Evolutionary conservation across 768 basidiomycete genomes (phyloP).

Genomic region (Trametes villosa): DNA sequence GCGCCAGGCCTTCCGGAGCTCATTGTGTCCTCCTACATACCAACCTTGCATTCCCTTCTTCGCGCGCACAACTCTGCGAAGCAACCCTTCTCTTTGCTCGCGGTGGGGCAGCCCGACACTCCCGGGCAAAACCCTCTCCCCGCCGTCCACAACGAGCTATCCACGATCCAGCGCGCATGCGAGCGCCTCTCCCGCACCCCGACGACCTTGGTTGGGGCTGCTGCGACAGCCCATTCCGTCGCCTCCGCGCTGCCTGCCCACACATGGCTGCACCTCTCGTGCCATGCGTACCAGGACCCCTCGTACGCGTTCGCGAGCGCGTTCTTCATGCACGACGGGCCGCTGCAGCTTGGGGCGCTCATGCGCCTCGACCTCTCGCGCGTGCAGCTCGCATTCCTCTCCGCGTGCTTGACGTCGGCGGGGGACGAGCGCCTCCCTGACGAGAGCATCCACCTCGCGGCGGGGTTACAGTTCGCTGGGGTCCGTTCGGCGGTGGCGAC

Average conservation of each 20-base stretch:
- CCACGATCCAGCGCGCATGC: conserved; percentile 1
- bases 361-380: conserved; percentile 7
- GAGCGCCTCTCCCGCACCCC: background rate
- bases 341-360: conserved; percentile 1
- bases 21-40: conserved; percentile 7
- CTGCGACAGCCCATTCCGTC: conserved; percentile 3
- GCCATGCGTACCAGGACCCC: conserved; percentile 1
- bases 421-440: conserved; percentile 6
- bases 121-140: background rate
- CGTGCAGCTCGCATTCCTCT: conserved; percentile 12
- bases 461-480: conserved; percentile 22
- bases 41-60: conserved; percentile 4
- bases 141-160: background rate
- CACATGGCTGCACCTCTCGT: conserved; percentile 10
- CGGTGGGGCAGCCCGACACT: background rate
- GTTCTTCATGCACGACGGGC: conserved; percentile 4
- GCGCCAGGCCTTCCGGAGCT: background rate
- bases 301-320: conserved; percentile 1
- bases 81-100: background rate
- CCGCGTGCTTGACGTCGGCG: conserved; percentile 8
- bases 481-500: conserved; percentile 17
- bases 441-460: conserved; percentile 23
- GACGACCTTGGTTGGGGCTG: background rate
- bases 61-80: background rate
- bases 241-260: background rate